Percentiles rank a stretch among this genome's conserved stretches.
Conservation (phyloP, 1,139 yeast genomes). For the Candida gigantensis region DNA sequence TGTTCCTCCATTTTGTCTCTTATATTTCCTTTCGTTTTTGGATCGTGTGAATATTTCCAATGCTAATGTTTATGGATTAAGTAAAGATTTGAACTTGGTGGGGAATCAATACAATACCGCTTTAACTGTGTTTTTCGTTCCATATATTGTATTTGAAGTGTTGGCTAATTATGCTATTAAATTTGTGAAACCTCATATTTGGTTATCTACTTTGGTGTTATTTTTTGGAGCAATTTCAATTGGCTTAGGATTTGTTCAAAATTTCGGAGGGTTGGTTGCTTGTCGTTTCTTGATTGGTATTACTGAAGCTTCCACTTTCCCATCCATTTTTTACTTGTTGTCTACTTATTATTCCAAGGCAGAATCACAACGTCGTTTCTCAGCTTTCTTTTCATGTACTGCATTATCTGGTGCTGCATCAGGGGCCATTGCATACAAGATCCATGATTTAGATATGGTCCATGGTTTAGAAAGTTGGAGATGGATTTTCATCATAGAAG, state of each 20-base stretch:
- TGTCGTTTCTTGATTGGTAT: constrained; percentile 66
- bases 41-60: constrained; percentile 77
- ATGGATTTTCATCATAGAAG: constrained; percentile 76
- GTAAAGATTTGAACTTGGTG: constrained; percentile 47
- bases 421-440: constrained; percentile 45
- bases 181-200: constrained; percentile 60
- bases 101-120: constrained; percentile 67
- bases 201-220: constrained; percentile 58
- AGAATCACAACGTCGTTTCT: constrained; percentile 70
- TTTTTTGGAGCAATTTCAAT: constrained; percentile 64
- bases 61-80: constrained; percentile 69
- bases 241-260: constrained; percentile 65
- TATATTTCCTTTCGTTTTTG: constrained; percentile 67
- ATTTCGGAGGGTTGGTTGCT: constrained; percentile 57
- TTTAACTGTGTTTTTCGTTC: constrained; percentile 69
- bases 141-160: constrained; percentile 67
- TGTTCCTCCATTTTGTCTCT: constrained; percentile 68
- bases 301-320: constrained; percentile 71
- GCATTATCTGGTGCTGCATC: constrained; percentile 45
- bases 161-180: constrained; percentile 66
- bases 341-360: constrained; percentile 55
- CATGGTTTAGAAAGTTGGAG: constrained; percentile 59
- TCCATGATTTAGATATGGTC: constrained; percentile 38
- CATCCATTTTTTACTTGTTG: constrained; percentile 69
- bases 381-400: constrained; percentile 58